Evolutionary conservation across 305 asterid genomes (phyloP), one percentile per base, ranked within the genome.

Genomic region (Ajuga reptans): DNA sequence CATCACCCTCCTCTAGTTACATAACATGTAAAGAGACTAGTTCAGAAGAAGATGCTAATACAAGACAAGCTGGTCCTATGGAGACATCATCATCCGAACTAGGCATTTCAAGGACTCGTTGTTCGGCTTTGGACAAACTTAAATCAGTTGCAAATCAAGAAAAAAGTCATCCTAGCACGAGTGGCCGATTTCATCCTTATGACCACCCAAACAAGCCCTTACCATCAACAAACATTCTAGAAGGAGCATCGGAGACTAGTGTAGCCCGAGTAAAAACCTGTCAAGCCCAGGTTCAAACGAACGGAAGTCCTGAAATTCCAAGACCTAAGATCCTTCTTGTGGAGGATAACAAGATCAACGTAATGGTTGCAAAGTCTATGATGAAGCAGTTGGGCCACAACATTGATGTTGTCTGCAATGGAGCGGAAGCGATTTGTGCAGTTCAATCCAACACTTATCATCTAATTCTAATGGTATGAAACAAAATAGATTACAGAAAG

Each of bases 301-400:
- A 72, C 4, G 57, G 61, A 60, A 68, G 64, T 62, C 76, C 69
- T 5, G 85, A 82, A 62, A 70, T 9, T 46, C 31, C 58, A 9
- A 61, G 78, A 66, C 97, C 96, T 27, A 92, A 78, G 81, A 92
- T 92, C 57, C 96, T 92, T 62, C 92, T 91, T 1, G 98, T 91
- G 33, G 98, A 91, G 39, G 96, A 91, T 76, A 87, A 75, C 83
- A 86, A 84, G 84, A 83, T 89, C 24, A 90, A 87, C 43, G 92
- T 91, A 75, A 85, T 91, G 85, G 96, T 89, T 24, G 67, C 96
- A 4, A 83, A 76, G 72, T 86, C 95, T 8, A 87, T 91, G 96
- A 86, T 89, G 98, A 89, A 87, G 84, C 95, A 82, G 83, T 77
- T 91, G 50, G 96, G 96, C 31, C 91, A 89, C 73, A 69, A 15